Base-by-base conservation (phyloP, 306 rosid genomes). In the Mimosa bimucronata region DNA sequence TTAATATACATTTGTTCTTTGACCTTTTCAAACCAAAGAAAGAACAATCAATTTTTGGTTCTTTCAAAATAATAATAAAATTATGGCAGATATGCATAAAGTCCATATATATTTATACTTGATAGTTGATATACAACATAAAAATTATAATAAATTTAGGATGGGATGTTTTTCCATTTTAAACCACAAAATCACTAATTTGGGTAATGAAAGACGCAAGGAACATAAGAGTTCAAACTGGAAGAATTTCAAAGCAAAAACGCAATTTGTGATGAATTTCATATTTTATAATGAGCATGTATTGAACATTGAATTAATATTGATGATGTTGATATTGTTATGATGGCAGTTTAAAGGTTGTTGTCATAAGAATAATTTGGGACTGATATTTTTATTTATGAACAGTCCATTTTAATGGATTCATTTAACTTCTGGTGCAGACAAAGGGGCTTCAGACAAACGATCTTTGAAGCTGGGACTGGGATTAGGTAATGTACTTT, bases 401-500 rank as follows among this genome's bases (percentile, higher is more conserved):
- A 68, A 10, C 53, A 40, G 73, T 68, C 45, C 45, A 67, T 37
- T 38, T 67, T 41, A 68, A 68, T 68, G 53, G 34, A 13, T 68
- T 40, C 53, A 21, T 84, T 18, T 19, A 50, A 31, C 53, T 84
- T 14, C 26, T 6, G 21, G 50, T 86, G 81, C 89, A 88, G 88
- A 9, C n/a, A n/a, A n/a, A n/a, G n/a, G n/a, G n/a, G n/a, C n/a
- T n/a, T n/a, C 89, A 88, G 88, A 9, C 2, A 18, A 2, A 70
- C 26, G 60, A 45, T 1, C 1, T 9, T 34, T 53, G 53, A 38
- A 30, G 80, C 74, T 69, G 74, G 37, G 21, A 69, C 21, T 77
- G 15, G 87, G 77, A 68, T 19, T 90, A 75, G 91, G 94, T 88
- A 87, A 74, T 73, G 58, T 45, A 2, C 31, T 34, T 68, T 41